Evolutionary conservation across 257 asterid species (phyloP).

Genomic region (Fraxinus cuspidata): DNA sequence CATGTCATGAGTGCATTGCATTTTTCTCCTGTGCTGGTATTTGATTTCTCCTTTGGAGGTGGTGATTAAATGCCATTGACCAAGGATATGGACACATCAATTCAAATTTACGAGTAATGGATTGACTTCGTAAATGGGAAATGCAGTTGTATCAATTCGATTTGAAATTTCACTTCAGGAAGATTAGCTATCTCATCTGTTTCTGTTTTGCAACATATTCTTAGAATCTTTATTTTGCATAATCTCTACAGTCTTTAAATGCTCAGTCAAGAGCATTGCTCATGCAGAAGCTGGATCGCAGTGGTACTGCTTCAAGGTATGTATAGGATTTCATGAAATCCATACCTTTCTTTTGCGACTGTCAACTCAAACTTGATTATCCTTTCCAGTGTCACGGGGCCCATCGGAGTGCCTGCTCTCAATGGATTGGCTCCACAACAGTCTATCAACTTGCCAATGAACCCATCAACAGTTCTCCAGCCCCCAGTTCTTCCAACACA

Average conservation of each 20-base stretch:
- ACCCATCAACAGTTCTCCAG: conserved; percentile 53
- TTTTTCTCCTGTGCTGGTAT: not conserved
- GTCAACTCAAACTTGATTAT: conserved; percentile 17
- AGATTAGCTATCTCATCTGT: too few species aligned
- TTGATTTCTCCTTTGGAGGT: not conserved
- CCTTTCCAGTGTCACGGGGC: conserved; percentile 57
- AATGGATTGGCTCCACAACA: conserved; percentile 75
- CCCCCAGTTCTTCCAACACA: conserved; percentile 55
- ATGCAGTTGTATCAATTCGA: not conserved
- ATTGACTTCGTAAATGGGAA: not conserved
- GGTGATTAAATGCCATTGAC: not conserved
- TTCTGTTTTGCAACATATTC: not conserved
- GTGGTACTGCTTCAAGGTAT: conserved; percentile 84
- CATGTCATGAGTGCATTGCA: too few species aligned
- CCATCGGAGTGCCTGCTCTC: conserved; percentile 65
- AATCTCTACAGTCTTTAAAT: conserved; percentile 67
- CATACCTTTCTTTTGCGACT: conserved; percentile 12
- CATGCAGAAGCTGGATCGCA: conserved; percentile 95
- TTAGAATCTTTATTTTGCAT: conserved; percentile 14
- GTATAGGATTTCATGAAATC: conserved; percentile 20
- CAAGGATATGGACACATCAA: not conserved
- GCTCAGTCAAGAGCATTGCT: conserved; percentile 98
- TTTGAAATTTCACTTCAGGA: too few species aligned
- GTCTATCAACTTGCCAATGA: conserved; percentile 63
- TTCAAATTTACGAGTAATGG: not conserved